Evolutionary conservation across 768 basidiomycete species (phyloP), one percentile per base, ranked within the genome.

Genomic region (Amanita muscaria): DNA sequence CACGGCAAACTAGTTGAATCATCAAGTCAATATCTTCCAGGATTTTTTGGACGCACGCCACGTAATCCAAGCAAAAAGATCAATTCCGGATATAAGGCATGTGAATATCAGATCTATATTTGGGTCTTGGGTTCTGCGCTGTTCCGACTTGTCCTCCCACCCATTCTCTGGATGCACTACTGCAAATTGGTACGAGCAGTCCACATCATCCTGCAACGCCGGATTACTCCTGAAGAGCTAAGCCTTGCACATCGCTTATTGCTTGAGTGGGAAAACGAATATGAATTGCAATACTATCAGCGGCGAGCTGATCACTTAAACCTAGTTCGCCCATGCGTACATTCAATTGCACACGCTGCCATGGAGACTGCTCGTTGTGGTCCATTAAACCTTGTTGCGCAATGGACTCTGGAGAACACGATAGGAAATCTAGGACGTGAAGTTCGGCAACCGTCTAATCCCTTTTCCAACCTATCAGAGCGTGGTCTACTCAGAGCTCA

Each of bases 1-100:
- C 49, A 50, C 42, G 46, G 49, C 24, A 37, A 38, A 4, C 25
- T 47, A 8, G 50, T 51, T 24, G 43, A 36, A 29, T 41, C 39
- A 3, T 19, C 46, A 30, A 33, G 34, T 27, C 47, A 23, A 1
- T 31, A 37, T 40, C 38, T 51, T n/a, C 51, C 49, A 14, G 35
- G 35, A 2, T 61, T 53, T 1, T 63, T 62, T 53, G 54, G 56
- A 25, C 39, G 50, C 2, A 52, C 61, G 16, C 64, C 63, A 4
- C 54, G 60, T 0, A 64, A 66, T 42, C 56, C 57, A 18, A 55
- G 57, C 8, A 47, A 60, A 22, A 64, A 64, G 36, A 52, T 64
- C 10, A 56, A 53, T 23, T 57, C 55, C 21, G 59, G 59, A 2
- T 64, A 61, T 42, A 64, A 64, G 39, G 58, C 56, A 7, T 55